Evolutionary conservation across 768 basidiomycete genomes (phyloP).

Genomic region (Termitomyces sp.): DNA sequence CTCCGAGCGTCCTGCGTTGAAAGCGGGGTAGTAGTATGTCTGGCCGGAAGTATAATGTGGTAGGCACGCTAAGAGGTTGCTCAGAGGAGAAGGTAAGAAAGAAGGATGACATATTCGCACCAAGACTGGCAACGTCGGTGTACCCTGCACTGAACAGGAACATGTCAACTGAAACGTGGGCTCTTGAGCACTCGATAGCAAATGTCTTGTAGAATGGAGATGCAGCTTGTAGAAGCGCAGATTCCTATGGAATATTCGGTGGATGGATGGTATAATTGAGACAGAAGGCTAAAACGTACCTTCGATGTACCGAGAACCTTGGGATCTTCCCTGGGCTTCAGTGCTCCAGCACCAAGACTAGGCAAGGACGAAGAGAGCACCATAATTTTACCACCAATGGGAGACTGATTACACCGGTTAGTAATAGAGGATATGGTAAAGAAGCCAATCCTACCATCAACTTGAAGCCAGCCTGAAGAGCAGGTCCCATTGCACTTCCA

Average conservation of each 20-base stretch:
- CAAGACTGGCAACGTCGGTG: slow-evolving; percentile 92
- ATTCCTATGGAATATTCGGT: slow-evolving; percentile 52
- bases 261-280: too few relatives aligned
- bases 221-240: slow-evolving; percentile 86
- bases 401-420: slow-evolving; percentile 43
- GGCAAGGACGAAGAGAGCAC: slow-evolving; percentile 85
- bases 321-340: slow-evolving; percentile 96
- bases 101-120: slow-evolving; percentile 32
- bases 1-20: slow-evolving; percentile 90
- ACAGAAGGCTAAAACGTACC: slow-evolving; percentile 28
- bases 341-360: slow-evolving; percentile 79
- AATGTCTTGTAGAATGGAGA: slow-evolving; percentile 97
- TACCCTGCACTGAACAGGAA: slow-evolving; percentile 94
- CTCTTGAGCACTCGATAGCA: slow-evolving; percentile 95
- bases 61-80: slow-evolving; percentile 61
- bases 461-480: slow-evolving; percentile 93
- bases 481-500: slow-evolving; percentile 92
- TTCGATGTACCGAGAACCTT: slow-evolving; percentile 94
- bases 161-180: slow-evolving; percentile 98
- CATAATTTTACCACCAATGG: slow-evolving; percentile 83
- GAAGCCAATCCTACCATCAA: slow-evolving; percentile 56
- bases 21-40: slow-evolving; percentile 97
- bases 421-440: background rate
- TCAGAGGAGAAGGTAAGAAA: background rate
- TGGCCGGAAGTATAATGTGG: slow-evolving; percentile 98